phyloP scores from a whole-genome alignment of 441 rosid genomes.

The Erodium moschatum region DNA sequence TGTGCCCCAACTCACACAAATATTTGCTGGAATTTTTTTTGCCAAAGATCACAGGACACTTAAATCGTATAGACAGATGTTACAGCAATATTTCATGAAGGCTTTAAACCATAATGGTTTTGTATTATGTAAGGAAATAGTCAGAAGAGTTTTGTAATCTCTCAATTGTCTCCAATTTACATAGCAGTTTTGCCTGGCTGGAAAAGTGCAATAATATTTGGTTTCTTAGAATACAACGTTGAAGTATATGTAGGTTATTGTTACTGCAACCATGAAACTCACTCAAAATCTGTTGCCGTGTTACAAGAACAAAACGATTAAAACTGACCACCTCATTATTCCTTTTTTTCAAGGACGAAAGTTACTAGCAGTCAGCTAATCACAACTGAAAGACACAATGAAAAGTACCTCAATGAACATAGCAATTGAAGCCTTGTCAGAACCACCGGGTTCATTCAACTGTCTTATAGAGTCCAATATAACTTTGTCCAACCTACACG shows the following conservation, averaged over 20 bases:
- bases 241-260: constrained; percentile 13
- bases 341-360: not conserved
- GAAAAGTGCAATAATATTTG: not conserved
- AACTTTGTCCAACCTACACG: constrained; percentile 62
- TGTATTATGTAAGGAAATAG: not conserved
- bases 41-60: not conserved
- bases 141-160: not conserved
- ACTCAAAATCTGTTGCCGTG: constrained; percentile 2
- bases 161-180: not conserved
- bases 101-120: constrained; percentile 2
- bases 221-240: not conserved
- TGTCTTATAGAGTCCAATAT: constrained; percentile 63
- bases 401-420: constrained; percentile 54
- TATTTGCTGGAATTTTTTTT: not conserved
- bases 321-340: not conserved
- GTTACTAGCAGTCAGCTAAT: not conserved
- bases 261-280: not conserved
- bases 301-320: not conserved
- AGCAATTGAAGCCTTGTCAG: constrained; percentile 59
- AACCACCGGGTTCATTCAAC: constrained; percentile 60
- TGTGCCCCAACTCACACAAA: constrained; percentile 1
- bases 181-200: not conserved
- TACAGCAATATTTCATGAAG: not conserved
- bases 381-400: constrained; percentile 8
- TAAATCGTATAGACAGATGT: too few species aligned